Conservation (phyloP, 163 green algal species). For the Chlorella variabilis region DNA sequence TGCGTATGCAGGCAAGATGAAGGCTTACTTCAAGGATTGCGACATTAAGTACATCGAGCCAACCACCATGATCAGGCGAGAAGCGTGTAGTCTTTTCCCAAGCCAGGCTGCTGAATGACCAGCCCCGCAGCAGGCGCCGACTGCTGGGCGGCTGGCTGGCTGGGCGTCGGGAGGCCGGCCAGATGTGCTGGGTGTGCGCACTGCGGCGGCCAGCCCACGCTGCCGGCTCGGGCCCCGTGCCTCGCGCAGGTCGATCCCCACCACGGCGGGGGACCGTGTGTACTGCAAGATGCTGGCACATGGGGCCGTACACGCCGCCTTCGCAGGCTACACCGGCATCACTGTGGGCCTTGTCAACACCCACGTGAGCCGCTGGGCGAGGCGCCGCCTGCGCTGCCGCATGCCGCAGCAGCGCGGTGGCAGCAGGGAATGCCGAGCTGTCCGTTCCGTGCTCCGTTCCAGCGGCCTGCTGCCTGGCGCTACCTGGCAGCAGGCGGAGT, state of each 20-base stretch:
- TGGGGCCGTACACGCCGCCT: slow-evolving; percentile 54
- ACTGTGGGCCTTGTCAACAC: slow-evolving; percentile 93
- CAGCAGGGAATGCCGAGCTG: too few species aligned
- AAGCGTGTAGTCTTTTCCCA: neutral
- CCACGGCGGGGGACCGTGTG: slow-evolving; percentile 54
- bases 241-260: slow-evolving; percentile 45
- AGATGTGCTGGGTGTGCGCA: too few species aligned
- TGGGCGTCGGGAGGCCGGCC: too few species aligned
- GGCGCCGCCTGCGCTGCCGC: neutral
- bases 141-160: too few species aligned
- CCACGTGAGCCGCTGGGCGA: slow-evolving; percentile 9
- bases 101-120: too few species aligned
- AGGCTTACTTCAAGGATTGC: slow-evolving; percentile 76
- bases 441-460: too few species aligned
- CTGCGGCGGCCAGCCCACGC: too few species aligned
- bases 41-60: slow-evolving; percentile 95
- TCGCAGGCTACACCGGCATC: slow-evolving; percentile 81
- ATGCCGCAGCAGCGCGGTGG: neutral
- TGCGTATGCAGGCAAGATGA: slow-evolving; percentile 68
- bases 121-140: neutral
- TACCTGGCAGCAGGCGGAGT: too few species aligned
- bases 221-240: too few species aligned
- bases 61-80: slow-evolving; percentile 88
- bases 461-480: too few species aligned
- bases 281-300: slow-evolving; percentile 58